A percentile compares a stretch with the other conserved stretches of the same genome.
These are phyloP conservation scores for Cornus florida DNA, from an alignment of 148 eudicot genomes.

Conservation along the genomic window DNA sequence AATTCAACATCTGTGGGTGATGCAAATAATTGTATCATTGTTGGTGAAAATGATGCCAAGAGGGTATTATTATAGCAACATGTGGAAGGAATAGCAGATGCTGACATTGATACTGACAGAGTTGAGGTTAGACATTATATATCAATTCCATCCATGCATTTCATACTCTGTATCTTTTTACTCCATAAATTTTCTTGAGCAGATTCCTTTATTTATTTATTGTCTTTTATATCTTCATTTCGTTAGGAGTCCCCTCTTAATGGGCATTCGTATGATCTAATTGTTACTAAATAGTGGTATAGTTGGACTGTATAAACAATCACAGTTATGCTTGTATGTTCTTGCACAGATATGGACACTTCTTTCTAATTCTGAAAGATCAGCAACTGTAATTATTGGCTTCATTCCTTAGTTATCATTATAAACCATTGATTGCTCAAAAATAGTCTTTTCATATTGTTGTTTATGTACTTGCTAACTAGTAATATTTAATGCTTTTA, in stretches of 20 bases:
- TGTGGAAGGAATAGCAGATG: slow-evolving; percentile 48
- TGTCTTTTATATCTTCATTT: not conserved
- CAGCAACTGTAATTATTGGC: not conserved
- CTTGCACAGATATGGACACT: not conserved
- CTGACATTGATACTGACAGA: slow-evolving; percentile 78
- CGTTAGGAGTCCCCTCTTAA: not conserved
- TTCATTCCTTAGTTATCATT: not conserved
- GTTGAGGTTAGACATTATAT: slow-evolving; percentile 67
- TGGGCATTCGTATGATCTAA: not conserved
- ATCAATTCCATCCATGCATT: not conserved
- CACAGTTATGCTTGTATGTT: not conserved
- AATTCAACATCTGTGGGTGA: slow-evolving; percentile 25
- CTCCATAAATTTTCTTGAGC: not conserved
- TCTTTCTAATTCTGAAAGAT: not conserved
- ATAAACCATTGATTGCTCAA: no score
- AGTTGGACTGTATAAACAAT: no score
- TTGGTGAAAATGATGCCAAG: slow-evolving; percentile 58
- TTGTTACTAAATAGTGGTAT: not conserved
- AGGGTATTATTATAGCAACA: slow-evolving; percentile 57
- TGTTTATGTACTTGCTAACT: no score
- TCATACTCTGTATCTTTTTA: not conserved
- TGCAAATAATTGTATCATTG: slow-evolving; percentile 26
- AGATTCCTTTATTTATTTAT: not conserved
- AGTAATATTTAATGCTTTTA: no score
- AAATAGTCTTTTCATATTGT: no score